Evolutionary conservation across 805 yeast genomes (phyloP).

Genomic region (Kockiozyma suomiensis): DNA sequence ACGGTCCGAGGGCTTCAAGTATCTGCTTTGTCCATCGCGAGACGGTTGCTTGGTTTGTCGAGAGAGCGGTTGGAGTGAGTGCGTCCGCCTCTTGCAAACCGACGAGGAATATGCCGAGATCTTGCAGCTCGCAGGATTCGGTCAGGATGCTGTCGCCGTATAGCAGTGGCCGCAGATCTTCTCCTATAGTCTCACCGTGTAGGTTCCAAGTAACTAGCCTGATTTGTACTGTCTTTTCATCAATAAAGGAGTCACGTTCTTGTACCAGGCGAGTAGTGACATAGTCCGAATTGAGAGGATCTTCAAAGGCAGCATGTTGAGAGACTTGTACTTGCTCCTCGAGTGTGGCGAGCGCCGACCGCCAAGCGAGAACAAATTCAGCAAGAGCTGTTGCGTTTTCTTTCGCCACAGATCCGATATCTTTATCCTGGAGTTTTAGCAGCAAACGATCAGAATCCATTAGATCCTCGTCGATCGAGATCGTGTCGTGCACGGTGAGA

Average conservation of each 20-base stretch:
- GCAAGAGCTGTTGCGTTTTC: slow-evolving; percentile 32
- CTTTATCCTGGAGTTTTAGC: slow-evolving; percentile 20
- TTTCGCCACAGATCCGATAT: slow-evolving; percentile 21
- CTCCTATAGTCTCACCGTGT: slow-evolving; percentile 38
- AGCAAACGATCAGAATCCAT: slow-evolving; percentile 6
- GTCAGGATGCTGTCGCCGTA: slow-evolving; percentile 26
- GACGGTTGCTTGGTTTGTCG: slow-evolving; percentile 42
- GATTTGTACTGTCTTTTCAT: slow-evolving; percentile 33
- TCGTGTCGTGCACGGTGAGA: slow-evolving; percentile 29
- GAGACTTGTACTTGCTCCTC: slow-evolving; percentile 29
- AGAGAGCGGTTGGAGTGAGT: slow-evolving; percentile 46
- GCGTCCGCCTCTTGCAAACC: slow-evolving; percentile 57
- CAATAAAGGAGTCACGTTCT: slow-evolving; percentile 26
- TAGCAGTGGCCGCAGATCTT: slow-evolving; percentile 33
- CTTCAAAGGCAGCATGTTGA: slow-evolving; percentile 4
- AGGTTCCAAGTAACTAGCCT: slow-evolving; percentile 42
- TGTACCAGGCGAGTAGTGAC: slow-evolving; percentile 26
- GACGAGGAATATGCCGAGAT: slow-evolving; percentile 44
- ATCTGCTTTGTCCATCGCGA: slow-evolving; percentile 35
- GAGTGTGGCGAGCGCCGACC: slow-evolving; percentile 36
- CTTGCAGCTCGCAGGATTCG: slow-evolving; percentile 13
- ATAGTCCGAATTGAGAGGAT: slow-evolving; percentile 30
- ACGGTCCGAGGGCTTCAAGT: slow-evolving; percentile 35
- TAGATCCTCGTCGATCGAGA: slow-evolving; percentile 25
- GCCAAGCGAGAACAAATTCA: slow-evolving; percentile 41